These are phyloP conservation scores for Grosmannia serpens DNA, from an alignment of 2,329 filamentous ascomycete genomes.

Conservation along the genomic window DNA sequence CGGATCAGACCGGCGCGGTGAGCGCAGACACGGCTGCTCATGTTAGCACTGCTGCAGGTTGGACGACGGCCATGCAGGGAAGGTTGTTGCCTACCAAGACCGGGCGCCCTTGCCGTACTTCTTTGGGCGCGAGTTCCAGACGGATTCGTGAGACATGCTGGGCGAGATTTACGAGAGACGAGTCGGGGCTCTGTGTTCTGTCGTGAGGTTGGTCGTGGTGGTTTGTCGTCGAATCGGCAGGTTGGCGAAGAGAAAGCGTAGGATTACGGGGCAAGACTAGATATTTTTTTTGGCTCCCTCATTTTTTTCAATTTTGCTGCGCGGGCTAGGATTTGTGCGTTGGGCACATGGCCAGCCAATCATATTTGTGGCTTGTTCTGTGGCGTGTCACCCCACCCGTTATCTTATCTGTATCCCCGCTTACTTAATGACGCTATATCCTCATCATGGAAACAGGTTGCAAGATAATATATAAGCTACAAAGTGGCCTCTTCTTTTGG, in stretches of 20 bases:
- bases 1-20: constrained; percentile 98
- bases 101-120: constrained; percentile 95
- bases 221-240: neutral
- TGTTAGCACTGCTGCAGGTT: neutral
- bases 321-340: constrained; percentile 11
- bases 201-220: constrained; percentile 1
- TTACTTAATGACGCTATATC: neutral
- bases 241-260: neutral
- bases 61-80: neutral
- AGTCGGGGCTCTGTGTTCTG: neutral
- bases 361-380: constrained; percentile 1
- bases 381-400: neutral
- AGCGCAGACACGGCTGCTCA: constrained; percentile 56
- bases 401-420: neutral
- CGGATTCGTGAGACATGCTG: constrained; percentile 71
- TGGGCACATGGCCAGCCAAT: neutral
- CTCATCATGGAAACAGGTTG: neutral
- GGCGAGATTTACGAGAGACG: constrained; percentile 18
- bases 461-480: constrained; percentile 6
- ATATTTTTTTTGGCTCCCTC: constrained; percentile 3
- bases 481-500: constrained; percentile 11
- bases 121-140: constrained; percentile 98
- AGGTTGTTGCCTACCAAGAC: constrained; percentile 54
- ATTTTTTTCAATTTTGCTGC: constrained; percentile 8
- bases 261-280: neutral